Evolutionary conservation across 805 yeast genomes (phyloP).

Genomic region (Ogataea trehalophila): DNA sequence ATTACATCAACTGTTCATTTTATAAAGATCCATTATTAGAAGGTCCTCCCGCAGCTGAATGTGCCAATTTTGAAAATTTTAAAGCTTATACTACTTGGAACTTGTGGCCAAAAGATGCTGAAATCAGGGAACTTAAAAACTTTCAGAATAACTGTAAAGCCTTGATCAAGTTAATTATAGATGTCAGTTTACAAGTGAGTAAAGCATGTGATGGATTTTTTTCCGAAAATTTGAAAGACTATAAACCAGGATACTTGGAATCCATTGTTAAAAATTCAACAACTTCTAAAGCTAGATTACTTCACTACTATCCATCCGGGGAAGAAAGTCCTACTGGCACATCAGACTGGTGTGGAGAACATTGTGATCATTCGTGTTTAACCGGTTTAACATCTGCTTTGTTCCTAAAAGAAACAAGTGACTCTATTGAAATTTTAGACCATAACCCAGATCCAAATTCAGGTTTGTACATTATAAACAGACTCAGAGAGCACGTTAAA

Average conservation of each 20-base stretch:
- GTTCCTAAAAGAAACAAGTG: slow-evolving; percentile 37
- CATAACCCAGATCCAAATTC: slow-evolving; percentile 40
- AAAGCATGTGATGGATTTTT: slow-evolving; percentile 47
- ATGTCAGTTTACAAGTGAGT: slow-evolving; percentile 47
- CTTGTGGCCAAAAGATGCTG: slow-evolving; percentile 43
- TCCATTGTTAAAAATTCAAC: slow-evolving; percentile 44
- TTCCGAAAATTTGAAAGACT: slow-evolving; percentile 22
- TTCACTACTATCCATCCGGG: slow-evolving; percentile 45
- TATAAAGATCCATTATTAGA: slow-evolving; percentile 38
- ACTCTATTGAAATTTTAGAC: slow-evolving; percentile 18
- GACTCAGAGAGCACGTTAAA: slow-evolving; percentile 40
- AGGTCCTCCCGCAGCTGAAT: slow-evolving; percentile 39
- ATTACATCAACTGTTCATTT: slow-evolving; percentile 54
- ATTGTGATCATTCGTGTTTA: slow-evolving; percentile 54
- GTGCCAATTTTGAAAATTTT: slow-evolving; percentile 29
- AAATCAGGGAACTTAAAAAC: slow-evolving; percentile 22
- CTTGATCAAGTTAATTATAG: slow-evolving; percentile 42
- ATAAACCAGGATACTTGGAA: slow-evolving; percentile 36
- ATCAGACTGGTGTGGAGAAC: slow-evolving; percentile 59
- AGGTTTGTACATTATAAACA: slow-evolving; percentile 47
- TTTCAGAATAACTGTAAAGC: slow-evolving; percentile 36
- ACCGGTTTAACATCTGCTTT: slow-evolving; percentile 56
- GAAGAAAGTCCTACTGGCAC: slow-evolving; percentile 10
- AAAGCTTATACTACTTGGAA: slow-evolving; percentile 46
- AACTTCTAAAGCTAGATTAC: slow-evolving; percentile 52